Percentiles rank a stretch among this genome's conserved stretches.
phyloP scores from a whole-genome alignment of 2,329 filamentous ascomycete genomes.

The Cordyceps tenuipes region DNA sequence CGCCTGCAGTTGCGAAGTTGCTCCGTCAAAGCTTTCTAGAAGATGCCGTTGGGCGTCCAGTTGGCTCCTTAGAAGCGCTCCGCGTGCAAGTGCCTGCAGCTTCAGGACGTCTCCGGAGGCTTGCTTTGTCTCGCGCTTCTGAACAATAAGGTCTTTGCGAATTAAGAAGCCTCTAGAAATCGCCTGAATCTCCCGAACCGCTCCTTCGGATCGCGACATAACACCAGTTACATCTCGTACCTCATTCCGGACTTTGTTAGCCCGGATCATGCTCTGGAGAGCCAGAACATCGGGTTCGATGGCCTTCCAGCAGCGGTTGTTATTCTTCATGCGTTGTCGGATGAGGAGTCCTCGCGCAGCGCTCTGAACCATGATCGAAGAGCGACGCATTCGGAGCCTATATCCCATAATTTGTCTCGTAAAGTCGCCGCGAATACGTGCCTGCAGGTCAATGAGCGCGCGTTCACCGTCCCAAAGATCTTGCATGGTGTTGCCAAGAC shows the following conservation, averaged over 20 bases:
- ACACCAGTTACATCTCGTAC: constrained; percentile 48
- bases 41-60: constrained; percentile 44
- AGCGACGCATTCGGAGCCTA: constrained; percentile 71
- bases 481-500: constrained; percentile 77
- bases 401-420: constrained; percentile 76
- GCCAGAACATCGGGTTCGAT: constrained; percentile 65
- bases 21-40: constrained; percentile 42
- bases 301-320: constrained; percentile 60
- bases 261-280: constrained; percentile 74
- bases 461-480: constrained; percentile 80
- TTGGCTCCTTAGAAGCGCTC: constrained; percentile 52
- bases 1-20: constrained; percentile 54
- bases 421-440: constrained; percentile 80
- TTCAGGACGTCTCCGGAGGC: constrained; percentile 43
- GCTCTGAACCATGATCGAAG: constrained; percentile 74
- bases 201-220: constrained; percentile 53
- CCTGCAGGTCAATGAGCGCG: constrained; percentile 71
- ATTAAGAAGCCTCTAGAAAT: constrained; percentile 58
- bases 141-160: constrained; percentile 47
- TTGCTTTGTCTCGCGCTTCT: constrained; percentile 47
- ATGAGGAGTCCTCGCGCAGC: constrained; percentile 66
- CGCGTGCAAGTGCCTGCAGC: constrained; percentile 61
- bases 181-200: constrained; percentile 58
- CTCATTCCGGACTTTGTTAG: constrained; percentile 53
- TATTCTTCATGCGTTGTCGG: constrained; percentile 52